These are phyloP conservation scores for Penicillium coffeae DNA, from an alignment of 495 filamentous ascomycete species.

Conservation along the genomic window DNA sequence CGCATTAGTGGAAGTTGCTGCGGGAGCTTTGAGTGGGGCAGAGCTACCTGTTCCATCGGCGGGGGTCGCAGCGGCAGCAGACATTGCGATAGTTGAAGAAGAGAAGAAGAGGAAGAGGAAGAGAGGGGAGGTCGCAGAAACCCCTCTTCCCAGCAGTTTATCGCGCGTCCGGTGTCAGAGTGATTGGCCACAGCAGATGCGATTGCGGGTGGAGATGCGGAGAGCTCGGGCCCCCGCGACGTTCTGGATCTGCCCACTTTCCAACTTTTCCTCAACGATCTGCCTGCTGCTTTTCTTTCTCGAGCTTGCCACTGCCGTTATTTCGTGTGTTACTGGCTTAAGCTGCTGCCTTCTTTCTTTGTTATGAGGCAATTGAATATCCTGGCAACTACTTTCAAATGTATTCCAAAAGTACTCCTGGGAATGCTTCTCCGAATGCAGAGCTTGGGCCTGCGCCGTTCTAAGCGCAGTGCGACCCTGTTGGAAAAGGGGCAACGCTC, in stretches of 20 bases:
- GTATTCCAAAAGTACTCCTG: too few species aligned
- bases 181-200: conserved; percentile 10
- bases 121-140: background rate
- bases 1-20: background rate
- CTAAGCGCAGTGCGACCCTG: background rate
- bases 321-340: too few species aligned
- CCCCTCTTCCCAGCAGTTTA: conserved; percentile 9
- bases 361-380: background rate
- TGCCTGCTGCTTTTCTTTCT: conserved; percentile 3
- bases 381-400: too few species aligned
- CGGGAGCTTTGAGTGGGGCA: background rate
- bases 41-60: conserved; percentile 20
- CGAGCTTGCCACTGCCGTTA: too few species aligned
- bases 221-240: conserved; percentile 13
- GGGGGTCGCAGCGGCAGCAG: conserved; percentile 1
- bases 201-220: conserved; percentile 10
- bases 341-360: background rate
- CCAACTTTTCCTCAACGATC: conserved; percentile 2
- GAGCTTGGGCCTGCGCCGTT: conserved; percentile 7
- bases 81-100: background rate
- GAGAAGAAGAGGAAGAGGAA: background rate
- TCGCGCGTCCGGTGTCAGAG: background rate
- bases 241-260: conserved; percentile 10
- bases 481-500: background rate
- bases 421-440: background rate